phyloP scores from a whole-genome alignment of 2,329 filamentous ascomycete genomes.

The Alternaria alternata region DNA sequence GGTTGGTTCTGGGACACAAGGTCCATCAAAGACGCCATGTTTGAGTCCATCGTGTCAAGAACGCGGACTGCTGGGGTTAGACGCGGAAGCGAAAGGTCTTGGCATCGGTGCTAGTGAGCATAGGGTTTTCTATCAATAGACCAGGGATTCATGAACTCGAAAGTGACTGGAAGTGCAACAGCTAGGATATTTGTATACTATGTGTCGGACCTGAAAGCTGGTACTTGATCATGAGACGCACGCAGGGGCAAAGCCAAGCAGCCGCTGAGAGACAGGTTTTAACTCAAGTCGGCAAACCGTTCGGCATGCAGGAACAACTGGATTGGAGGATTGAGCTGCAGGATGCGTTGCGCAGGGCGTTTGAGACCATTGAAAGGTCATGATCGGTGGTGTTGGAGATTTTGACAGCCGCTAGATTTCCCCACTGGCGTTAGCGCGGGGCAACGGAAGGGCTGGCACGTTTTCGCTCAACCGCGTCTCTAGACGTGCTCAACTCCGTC shows the following conservation, averaged over 20 bases:
- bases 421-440: conserved; percentile 24
- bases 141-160: background rate
- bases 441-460: conserved; percentile 1
- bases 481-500: too few species aligned
- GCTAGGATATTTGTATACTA: background rate
- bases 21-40: conserved; percentile 54
- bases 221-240: background rate
- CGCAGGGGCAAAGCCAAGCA: background rate
- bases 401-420: conserved; percentile 9
- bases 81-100: conserved; percentile 4
- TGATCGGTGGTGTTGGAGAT: conserved; percentile 16
- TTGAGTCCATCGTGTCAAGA: conserved; percentile 21
- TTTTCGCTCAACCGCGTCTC: background rate
- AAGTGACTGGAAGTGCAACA: background rate
- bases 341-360: conserved; percentile 20
- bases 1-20: conserved; percentile 58
- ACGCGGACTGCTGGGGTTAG: conserved; percentile 5
- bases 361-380: background rate
- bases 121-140: background rate
- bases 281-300: background rate
- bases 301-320: conserved; percentile 20
- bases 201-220: background rate
- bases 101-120: background rate
- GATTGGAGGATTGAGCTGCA: conserved; percentile 17
- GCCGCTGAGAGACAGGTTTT: background rate